These are phyloP conservation scores for Aspergillus hancockii DNA, from an alignment of 495 filamentous ascomycete species.

Conservation along the genomic window DNA sequence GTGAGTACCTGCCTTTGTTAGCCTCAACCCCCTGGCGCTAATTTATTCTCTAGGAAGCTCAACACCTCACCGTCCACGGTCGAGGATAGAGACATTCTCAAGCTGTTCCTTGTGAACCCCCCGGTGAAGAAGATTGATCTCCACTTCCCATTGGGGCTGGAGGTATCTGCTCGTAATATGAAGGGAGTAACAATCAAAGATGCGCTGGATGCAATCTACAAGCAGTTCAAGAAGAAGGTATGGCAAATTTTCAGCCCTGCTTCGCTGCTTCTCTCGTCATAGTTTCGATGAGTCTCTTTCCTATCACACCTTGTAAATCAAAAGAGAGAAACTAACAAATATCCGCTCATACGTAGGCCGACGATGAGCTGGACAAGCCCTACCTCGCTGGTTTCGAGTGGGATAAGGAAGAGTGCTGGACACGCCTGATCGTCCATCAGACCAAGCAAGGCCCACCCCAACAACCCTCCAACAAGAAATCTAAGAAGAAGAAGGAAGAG, in stretches of 20 bases:
- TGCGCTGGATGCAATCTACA: slow-evolving; percentile 89
- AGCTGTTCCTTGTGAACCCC: slow-evolving; percentile 75
- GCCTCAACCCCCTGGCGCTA: slow-evolving; percentile 9
- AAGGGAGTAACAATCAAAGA: slow-evolving; percentile 96
- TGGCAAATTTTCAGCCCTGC: slow-evolving; percentile 10
- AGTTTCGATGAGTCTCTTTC: neutral
- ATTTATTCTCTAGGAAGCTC: slow-evolving; percentile 65
- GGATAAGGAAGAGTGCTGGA: slow-evolving; percentile 84
- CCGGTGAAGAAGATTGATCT: slow-evolving; percentile 92
- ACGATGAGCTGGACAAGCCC: slow-evolving; percentile 81
- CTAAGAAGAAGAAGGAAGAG: slow-evolving; percentile 63
- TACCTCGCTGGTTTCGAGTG: slow-evolving; percentile 92
- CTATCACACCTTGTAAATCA: neutral
- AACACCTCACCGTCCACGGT: slow-evolving; percentile 77
- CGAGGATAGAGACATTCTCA: slow-evolving; percentile 79
- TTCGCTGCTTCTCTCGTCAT: neutral
- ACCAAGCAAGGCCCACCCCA: slow-evolving; percentile 62
- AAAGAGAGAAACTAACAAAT: slow-evolving; percentile 17
- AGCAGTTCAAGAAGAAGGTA: slow-evolving; percentile 93
- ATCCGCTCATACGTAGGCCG: slow-evolving; percentile 55
- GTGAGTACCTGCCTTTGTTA: slow-evolving; percentile 52
- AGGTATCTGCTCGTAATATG: slow-evolving; percentile 84
- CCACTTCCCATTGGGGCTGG: slow-evolving; percentile 81
- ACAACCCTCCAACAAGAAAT: slow-evolving; percentile 59
- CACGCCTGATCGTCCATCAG: slow-evolving; percentile 77